A percentile compares a stretch with the other conserved stretches of the same genome.
These are phyloP conservation scores for Elsinoe fawcettii DNA, from an alignment of 2,329 filamentous ascomycete genomes.

Conservation along the genomic window DNA sequence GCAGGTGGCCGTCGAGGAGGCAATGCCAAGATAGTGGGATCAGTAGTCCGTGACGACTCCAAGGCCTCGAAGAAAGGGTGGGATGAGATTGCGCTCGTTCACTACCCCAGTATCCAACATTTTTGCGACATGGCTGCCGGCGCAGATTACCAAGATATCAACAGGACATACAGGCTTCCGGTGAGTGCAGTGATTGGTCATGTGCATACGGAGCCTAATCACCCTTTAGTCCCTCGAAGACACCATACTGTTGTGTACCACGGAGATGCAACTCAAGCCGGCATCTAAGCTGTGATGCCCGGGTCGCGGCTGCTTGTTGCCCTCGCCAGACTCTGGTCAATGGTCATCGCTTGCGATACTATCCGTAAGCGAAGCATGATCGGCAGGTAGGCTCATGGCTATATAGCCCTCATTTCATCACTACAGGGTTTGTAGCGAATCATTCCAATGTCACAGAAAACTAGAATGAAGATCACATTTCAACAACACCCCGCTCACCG, in stretches of 20 bases:
- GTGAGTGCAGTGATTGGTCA: slow-evolving; percentile 28
- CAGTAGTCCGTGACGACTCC: slow-evolving; percentile 36
- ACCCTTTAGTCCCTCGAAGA: slow-evolving; percentile 24
- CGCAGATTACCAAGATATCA: slow-evolving; percentile 52
- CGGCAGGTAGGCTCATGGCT: not conserved
- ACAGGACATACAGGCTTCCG: slow-evolving; percentile 45
- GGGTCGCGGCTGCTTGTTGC: too few species aligned
- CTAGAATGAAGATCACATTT: not conserved
- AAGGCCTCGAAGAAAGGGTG: slow-evolving; percentile 34
- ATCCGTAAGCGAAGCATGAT: not conserved
- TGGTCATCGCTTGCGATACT: not conserved
- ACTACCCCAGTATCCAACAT: slow-evolving; percentile 55
- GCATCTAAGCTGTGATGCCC: not conserved
- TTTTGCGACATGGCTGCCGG: slow-evolving; percentile 55
- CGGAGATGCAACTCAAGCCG: slow-evolving; percentile 20
- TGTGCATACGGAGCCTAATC: not conserved
- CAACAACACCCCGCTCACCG: not conserved
- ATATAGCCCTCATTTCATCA: not conserved
- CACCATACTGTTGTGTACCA: slow-evolving; percentile 33
- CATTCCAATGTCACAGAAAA: not conserved
- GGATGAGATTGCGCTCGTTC: slow-evolving; percentile 58
- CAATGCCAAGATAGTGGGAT: slow-evolving; percentile 54
- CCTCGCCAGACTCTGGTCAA: not conserved
- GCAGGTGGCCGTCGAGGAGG: slow-evolving; percentile 40
- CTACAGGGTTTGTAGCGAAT: not conserved